Evolutionary conservation across 345 rosid genomes (phyloP), one percentile per base, ranked within the genome.

Genomic region (Noccaea bulbosa): DNA sequence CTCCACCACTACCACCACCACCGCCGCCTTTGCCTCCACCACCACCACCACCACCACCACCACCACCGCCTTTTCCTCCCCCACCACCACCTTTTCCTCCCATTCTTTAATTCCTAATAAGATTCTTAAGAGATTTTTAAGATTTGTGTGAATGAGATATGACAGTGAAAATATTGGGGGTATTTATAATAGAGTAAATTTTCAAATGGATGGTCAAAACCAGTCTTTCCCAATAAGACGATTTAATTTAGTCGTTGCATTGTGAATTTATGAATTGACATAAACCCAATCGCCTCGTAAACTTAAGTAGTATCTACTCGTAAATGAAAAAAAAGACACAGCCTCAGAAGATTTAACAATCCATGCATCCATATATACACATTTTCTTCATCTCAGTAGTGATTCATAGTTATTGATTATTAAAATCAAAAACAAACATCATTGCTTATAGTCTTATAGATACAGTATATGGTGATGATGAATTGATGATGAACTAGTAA

Each of bases 51-150:
- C 62, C 20, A 3, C 55, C n/a, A 12, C 69, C 35, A 0, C 62
- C 20, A 17, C 20, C 20, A 1, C 20, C 1, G 1, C 20, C 1
- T 1, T 1, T 1, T 17, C 20, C 63, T 38, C 63, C 65, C 12
- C 65, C 20, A 17, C 50, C 20, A n/a, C 75, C 75, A 0, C 77
- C 72, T 66, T 73, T 73, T 7, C 77, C 78, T 58, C 68, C 72
- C 72, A 74, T 67, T 49, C 2, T 58, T 43, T 12, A 6, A 10
- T 17, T 41, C 8, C 14, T 20, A 24, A 11, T 14, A 9, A 14
- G 15, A 39, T 6, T 15, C 11, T 45, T n/a, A 16, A n/a, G 34
- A 55, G 11, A 12, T 56, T 30, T 6, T 2, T 0, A 58, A 58
- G 44, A 39, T 33, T 49, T 20, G 62, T 6, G 62, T 17, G 72